A percentile compares a stretch with the other conserved stretches of the same genome.
Evolutionary conservation across 2,329 filamentous ascomycete species (phyloP).

Genomic region (Emydomyces testavorans): DNA sequence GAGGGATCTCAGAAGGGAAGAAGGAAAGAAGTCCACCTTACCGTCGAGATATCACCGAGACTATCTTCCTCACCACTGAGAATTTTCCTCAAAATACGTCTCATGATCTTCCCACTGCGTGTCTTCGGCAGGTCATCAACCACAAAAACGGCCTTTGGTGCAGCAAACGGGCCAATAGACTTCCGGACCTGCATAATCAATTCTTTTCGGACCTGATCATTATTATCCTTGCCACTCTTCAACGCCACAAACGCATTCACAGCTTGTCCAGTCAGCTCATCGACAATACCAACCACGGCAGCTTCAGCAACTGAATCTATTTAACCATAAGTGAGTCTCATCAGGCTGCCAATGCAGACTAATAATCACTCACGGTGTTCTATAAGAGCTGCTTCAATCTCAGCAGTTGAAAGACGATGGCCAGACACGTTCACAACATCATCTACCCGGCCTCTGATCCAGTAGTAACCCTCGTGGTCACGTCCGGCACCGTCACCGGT

Average conservation of each 20-base stretch:
- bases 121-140: slow-evolving; percentile 96
- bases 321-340: slow-evolving; percentile 6
- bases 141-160: slow-evolving; percentile 83
- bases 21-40: slow-evolving; percentile 39
- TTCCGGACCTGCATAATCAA: slow-evolving; percentile 89
- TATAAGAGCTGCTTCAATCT: slow-evolving; percentile 93
- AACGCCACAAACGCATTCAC: slow-evolving; percentile 94
- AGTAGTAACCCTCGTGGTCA: slow-evolving; percentile 98
- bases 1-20: neutral
- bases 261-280: slow-evolving; percentile 92
- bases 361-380: slow-evolving; percentile 59
- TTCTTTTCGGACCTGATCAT: slow-evolving; percentile 78
- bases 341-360: neutral
- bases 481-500: slow-evolving; percentile 75
- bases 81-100: slow-evolving; percentile 92
- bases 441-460: slow-evolving; percentile 96
- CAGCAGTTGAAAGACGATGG: slow-evolving; percentile 88
- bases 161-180: slow-evolving; percentile 93
- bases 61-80: slow-evolving; percentile 94
- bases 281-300: slow-evolving; percentile 82
- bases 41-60: slow-evolving; percentile 82
- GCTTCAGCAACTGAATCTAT: slow-evolving; percentile 71
- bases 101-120: slow-evolving; percentile 97
- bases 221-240: slow-evolving; percentile 56
- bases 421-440: slow-evolving; percentile 98